Evolutionary conservation across 208 protist species (phyloP).

Genomic region (Phytomonas sp.): DNA sequence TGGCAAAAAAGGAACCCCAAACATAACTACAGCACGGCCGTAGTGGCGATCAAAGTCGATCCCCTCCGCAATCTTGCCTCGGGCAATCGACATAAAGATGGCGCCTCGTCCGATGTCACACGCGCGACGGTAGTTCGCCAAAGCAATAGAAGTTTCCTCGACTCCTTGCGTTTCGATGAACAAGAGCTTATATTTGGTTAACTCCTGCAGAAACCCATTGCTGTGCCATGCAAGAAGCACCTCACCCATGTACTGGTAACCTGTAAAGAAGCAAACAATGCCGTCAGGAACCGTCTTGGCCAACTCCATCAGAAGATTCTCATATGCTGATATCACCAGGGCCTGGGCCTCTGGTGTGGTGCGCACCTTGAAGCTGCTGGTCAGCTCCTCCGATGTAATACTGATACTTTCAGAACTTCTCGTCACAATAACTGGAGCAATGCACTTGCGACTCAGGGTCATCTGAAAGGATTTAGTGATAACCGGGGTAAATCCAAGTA

Average conservation of each 20-base stretch:
- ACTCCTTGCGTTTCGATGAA: constrained; percentile 98
- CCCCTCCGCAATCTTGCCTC: constrained; percentile 97
- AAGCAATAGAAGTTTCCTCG: constrained; percentile 95
- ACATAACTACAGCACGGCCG: constrained; percentile 94
- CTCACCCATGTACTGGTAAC: constrained; percentile 94
- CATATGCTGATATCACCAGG: constrained; percentile 94
- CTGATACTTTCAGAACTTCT: constrained; percentile 82
- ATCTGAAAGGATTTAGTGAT: constrained; percentile 92
- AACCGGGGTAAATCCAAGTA: constrained; percentile 95
- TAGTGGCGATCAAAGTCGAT: constrained; percentile 99
- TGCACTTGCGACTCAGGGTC: constrained; percentile 93
- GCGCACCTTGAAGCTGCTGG: constrained; percentile 86
- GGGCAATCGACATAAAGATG: constrained; percentile 97
- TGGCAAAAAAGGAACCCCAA: constrained; percentile 96
- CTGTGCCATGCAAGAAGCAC: constrained; percentile 91
- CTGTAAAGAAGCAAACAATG: constrained; percentile 97
- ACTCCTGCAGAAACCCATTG: constrained; percentile 87
- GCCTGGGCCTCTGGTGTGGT: constrained; percentile 69
- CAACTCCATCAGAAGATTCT: constrained; percentile 93
- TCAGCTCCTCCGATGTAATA: constrained; percentile 83
- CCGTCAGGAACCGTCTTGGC: constrained; percentile 95
- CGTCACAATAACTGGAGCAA: constrained; percentile 92
- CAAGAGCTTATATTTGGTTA: constrained; percentile 95
- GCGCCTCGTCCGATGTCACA: constrained; percentile 97
- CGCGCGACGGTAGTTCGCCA: constrained; percentile 95